Percentiles rank a stretch among this genome's conserved stretches.
Evolutionary conservation across 352 stramenopile genomes (phyloP).

Genomic region (Phytophthora pinifolia): DNA sequence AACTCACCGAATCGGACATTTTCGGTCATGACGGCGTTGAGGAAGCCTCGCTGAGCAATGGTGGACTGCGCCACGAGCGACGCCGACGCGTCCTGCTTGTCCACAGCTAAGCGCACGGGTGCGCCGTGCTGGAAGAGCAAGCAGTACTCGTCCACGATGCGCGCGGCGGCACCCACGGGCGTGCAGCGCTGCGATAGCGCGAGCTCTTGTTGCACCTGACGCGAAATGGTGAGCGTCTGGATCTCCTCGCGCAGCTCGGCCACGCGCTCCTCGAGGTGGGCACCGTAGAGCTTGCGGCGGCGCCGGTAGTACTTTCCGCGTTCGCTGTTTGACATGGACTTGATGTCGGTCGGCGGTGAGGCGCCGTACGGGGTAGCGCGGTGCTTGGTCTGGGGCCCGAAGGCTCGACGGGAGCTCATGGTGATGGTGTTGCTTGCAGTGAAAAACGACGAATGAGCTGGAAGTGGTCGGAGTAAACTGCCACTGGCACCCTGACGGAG

Average conservation of each 20-base stretch:
- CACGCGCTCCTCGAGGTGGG: conserved; percentile 37
- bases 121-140: conserved; percentile 42
- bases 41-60: conserved; percentile 28
- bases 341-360: conserved; percentile 28
- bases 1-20: conserved; percentile 44
- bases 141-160: conserved; percentile 48
- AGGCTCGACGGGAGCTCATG: background rate
- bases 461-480: background rate
- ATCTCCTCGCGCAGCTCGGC: conserved; percentile 47
- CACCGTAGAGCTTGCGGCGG: conserved; percentile 45
- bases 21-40: conserved; percentile 38
- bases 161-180: conserved; percentile 17
- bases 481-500: background rate
- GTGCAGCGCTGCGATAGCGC: conserved; percentile 19
- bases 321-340: conserved; percentile 59
- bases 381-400: background rate
- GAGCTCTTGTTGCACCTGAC: conserved; percentile 27
- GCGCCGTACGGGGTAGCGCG: conserved; percentile 5
- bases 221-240: conserved; percentile 25
- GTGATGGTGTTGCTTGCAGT: background rate
- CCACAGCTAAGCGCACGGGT: conserved; percentile 37
- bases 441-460: conserved; percentile 1
- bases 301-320: conserved; percentile 57
- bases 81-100: conserved; percentile 14
- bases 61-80: conserved; percentile 16